Base-by-base conservation (phyloP, 1,284 basidiomycete genomes). In the Gomphus sp. region DNA sequence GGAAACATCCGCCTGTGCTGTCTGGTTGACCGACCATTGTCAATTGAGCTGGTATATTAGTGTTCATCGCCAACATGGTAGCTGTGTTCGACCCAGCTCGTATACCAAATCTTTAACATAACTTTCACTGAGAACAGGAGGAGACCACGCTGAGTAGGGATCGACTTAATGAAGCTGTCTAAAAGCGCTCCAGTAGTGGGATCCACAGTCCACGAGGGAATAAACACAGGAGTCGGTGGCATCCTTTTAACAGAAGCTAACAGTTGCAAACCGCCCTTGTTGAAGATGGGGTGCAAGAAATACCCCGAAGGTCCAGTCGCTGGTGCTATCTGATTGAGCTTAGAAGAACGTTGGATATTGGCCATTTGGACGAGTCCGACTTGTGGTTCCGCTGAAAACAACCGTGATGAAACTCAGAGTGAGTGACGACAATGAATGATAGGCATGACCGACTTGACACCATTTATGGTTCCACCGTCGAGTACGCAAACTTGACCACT, bases 231-330 rank as follows among this genome's bases (percentile, higher is more conserved):
- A 4, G 68, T 71, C 6, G 66, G 64, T 8, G 76, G 75, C 25
- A 69, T 62, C 31, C 78, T 78, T 64, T 80, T 79, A 63, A 80
- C 73, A 39, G 77, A 74, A 8, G 71, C 77, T 52, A 78, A 67
- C 41, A 80, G 70, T 61, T 75, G 70, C 39, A 64, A 72, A 56
- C 69, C 70, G 62, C 77, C 74, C 62, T 76, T 73, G 41, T 67
- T 72, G 70, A 79, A 79, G 37, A 78, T 60, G 59, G 80, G 63
- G 49, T 80, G 74, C 62, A 72, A 74, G 43, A 70, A 70, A 11
- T 70, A 72, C 48, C 73, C 74, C 4, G 74, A 68, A 7, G 77
- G 78, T 8, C 70, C 70, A 4, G 61, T 63, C 12, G 70, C 67
- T 9, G 72, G 67, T 3, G 77, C 79, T 2, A 77, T 76, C 66